Percentiles rank a stretch among this genome's conserved stretches.
These are phyloP conservation scores for Metschnikowia drakensbergensis DNA, from an alignment of 805 yeast genomes.

Conservation along the genomic window DNA sequence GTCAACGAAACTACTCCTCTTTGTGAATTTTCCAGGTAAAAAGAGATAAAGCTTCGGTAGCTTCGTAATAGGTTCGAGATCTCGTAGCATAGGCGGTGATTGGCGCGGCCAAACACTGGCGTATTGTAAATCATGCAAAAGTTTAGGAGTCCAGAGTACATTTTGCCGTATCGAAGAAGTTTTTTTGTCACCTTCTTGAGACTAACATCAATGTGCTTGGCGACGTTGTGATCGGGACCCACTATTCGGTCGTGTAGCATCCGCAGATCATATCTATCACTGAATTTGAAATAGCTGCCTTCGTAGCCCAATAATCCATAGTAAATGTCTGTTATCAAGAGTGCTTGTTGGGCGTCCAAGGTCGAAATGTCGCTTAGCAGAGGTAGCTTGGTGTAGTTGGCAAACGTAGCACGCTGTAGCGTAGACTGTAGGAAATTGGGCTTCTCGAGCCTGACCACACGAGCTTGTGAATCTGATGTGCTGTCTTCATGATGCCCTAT, in stretches of 20 bases:
- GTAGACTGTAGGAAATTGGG: slow-evolving; percentile 7
- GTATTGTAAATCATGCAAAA: slow-evolving; percentile 61
- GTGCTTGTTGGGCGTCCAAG: slow-evolving; percentile 63
- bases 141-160: slow-evolving; percentile 52
- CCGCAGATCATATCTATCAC: slow-evolving; percentile 54
- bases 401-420: neutral
- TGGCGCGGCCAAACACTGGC: slow-evolving; percentile 59
- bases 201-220: slow-evolving; percentile 68
- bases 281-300: slow-evolving; percentile 71
- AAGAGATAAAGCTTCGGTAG: slow-evolving; percentile 30
- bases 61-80: slow-evolving; percentile 31
- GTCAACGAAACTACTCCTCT: slow-evolving; percentile 55
- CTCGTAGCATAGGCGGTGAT: slow-evolving; percentile 67
- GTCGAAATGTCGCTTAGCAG: slow-evolving; percentile 34
- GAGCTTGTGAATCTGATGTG: neutral
- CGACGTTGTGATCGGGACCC: slow-evolving; percentile 76
- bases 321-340: slow-evolving; percentile 66
- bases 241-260: slow-evolving; percentile 38
- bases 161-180: slow-evolving; percentile 59
- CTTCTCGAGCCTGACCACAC: slow-evolving; percentile 7
- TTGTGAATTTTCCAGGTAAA: slow-evolving; percentile 54
- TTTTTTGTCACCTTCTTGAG: slow-evolving; percentile 65
- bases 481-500: slow-evolving; percentile 3
- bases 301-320: slow-evolving; percentile 68
- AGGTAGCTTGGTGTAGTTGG: slow-evolving; percentile 5